Evolutionary conservation across 129 eudicot species (phyloP), one percentile per base, ranked within the genome.

Genomic region (Flaveria bidentis): DNA sequence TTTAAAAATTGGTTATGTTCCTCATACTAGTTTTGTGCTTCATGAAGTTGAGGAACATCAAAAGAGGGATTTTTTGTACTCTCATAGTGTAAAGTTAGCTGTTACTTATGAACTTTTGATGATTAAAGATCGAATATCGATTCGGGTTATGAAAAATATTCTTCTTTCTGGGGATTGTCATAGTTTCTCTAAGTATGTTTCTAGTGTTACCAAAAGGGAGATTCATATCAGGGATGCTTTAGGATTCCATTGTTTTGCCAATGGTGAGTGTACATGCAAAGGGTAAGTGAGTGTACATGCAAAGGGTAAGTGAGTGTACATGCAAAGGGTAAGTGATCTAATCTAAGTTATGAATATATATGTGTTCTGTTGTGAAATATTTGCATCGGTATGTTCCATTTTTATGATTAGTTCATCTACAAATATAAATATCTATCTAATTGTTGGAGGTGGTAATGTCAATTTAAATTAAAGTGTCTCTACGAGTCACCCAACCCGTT

Each of bases 21-120:
- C 99, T 2, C 96, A 95, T 74, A 91, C 96, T 44, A 91, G 96
- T 62, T 91, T 89, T 80, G 97, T 95, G 76, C 97, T 95, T 64
- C 99, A 91, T 71, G 99, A 91, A 56, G 97, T 91, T 41, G 97
- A 91, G 84, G 97, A 95, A 79, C 82, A 82, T 82, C 99, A 91
- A 67, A 95, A 95, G 81, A 87, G 60, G 58, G 83, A 91, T 76
- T 91, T 95, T 71, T 85, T 95, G 82, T 82, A 85, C 80, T 86
- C 91, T 78, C 99, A 91, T 80, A 91, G 99, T 75, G 92, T 92
- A 6, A 95, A 95, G 79, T 57, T 95, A 15, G 97, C 96, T 0
- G 96, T 86, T 45, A 82, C 97, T 0, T 89, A 83, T 76, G 99
- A 91, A 72, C 89, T 91, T 16, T 45, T 95, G 16, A 80, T 69